Evolutionary conservation across 139 green algal genomes (phyloP).

Genomic region (Dunaliella primolecta): DNA sequence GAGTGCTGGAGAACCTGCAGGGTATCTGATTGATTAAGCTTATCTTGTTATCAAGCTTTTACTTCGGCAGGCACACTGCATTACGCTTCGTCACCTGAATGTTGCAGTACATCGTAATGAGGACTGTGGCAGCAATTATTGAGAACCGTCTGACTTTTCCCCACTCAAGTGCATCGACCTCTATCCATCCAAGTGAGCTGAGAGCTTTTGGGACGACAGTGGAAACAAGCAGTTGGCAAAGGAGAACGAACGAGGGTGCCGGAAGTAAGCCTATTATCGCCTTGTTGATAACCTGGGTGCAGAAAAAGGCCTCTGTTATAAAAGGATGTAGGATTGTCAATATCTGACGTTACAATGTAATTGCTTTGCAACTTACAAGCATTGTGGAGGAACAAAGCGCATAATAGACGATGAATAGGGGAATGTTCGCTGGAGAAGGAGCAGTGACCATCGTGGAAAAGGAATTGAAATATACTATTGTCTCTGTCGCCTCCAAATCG

Average conservation of each 20-base stretch:
- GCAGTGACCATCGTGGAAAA: too few relatives aligned
- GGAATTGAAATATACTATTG: too few relatives aligned
- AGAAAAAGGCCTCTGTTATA: neutral
- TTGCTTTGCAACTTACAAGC: neutral
- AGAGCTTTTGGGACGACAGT: neutral
- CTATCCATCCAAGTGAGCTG: neutral
- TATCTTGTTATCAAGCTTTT: too few relatives aligned
- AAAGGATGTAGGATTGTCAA: neutral
- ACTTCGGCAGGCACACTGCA: too few relatives aligned
- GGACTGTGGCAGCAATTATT: neutral
- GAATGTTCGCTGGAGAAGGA: too few relatives aligned
- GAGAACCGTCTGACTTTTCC: neutral
- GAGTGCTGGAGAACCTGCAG: too few relatives aligned
- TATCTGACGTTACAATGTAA: neutral
- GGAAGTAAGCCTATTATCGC: neutral
- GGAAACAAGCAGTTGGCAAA: neutral
- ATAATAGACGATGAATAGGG: slow-evolving; percentile 6
- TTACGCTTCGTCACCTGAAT: too few relatives aligned
- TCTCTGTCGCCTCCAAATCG: too few relatives aligned
- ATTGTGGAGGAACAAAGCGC: neutral
- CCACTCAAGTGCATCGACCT: neutral
- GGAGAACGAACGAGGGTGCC: neutral
- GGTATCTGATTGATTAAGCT: too few relatives aligned
- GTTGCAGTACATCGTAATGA: neutral
- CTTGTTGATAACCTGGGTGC: slow-evolving; percentile 4